Percentiles rank a stretch among this genome's conserved stretches.
Conservation (phyloP, 139 green algal species). For the Pleodorina starrii region DNA sequence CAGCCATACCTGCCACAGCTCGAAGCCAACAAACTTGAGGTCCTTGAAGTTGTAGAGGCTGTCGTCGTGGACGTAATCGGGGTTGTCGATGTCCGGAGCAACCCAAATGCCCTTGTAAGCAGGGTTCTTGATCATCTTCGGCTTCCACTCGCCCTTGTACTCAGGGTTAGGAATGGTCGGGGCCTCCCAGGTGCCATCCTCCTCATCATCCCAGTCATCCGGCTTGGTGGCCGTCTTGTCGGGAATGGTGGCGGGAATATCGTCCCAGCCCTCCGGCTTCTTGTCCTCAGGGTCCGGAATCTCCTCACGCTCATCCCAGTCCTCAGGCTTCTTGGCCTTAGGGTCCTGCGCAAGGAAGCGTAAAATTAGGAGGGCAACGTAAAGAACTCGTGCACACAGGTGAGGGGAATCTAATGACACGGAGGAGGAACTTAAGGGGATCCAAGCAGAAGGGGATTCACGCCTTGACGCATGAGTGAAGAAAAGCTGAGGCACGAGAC, state of each 20-base stretch:
- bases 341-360: conserved; percentile 72
- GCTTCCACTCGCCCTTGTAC: conserved; percentile 93
- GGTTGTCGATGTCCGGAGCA: conserved; percentile 89
- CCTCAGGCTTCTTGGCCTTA: conserved; percentile 89
- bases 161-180: conserved; percentile 91
- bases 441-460: no score
- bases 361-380: no score
- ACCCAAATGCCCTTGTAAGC: conserved; percentile 88
- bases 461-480: no score
- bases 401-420: no score
- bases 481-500: no score
- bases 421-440: no score
- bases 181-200: conserved; percentile 90
- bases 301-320: conserved; percentile 90
- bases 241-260: conserved; percentile 83
- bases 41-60: conserved; percentile 82
- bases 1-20: conserved; percentile 90
- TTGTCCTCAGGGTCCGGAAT: conserved; percentile 84
- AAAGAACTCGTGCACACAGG: no score
- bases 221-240: conserved; percentile 89
- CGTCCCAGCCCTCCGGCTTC: conserved; percentile 84
- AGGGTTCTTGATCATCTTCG: conserved; percentile 81
- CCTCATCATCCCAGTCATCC: conserved; percentile 93
- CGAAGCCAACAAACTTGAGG: conserved; percentile 86
- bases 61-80: conserved; percentile 82